These are phyloP conservation scores for Pythium rishiriense DNA, from an alignment of 352 stramenopile species.

Conservation along the genomic window DNA sequence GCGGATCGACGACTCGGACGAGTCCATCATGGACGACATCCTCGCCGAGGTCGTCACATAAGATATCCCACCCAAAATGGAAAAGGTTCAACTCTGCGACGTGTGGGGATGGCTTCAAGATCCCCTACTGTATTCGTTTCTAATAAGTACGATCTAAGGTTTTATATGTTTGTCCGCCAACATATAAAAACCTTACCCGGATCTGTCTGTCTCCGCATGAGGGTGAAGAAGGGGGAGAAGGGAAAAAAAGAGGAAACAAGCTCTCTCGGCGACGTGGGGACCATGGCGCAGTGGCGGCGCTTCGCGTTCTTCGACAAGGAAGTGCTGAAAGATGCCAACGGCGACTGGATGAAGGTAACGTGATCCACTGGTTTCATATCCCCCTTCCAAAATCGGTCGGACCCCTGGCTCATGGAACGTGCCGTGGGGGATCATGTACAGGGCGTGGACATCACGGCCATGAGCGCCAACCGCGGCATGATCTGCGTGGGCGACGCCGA, in stretches of 20 bases:
- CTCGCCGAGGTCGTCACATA: conserved; percentile 34
- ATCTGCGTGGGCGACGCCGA: conserved; percentile 84
- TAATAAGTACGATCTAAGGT: conserved; percentile 24
- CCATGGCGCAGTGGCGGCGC: conserved; percentile 86
- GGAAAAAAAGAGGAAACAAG: no score
- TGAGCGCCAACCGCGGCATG: conserved; percentile 86
- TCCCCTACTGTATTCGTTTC: conserved; percentile 4
- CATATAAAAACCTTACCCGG: conserved; percentile 6
- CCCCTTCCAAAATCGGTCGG: conserved; percentile 1
- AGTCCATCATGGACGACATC: conserved; percentile 71
- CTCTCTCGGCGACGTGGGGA: conserved; percentile 1
- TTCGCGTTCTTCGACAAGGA: conserved; percentile 91
- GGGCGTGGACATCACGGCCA: conserved; percentile 84
- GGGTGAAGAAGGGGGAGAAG: background rate
- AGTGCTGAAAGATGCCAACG: conserved; percentile 80
- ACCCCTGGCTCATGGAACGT: background rate
- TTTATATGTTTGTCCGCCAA: background rate
- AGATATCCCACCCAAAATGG: background rate
- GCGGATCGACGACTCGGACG: conserved; percentile 58
- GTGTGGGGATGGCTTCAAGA: background rate
- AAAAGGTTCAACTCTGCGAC: conserved; percentile 15
- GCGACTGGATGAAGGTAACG: conserved; percentile 84
- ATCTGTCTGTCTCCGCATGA: background rate
- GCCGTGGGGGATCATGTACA: conserved; percentile 13
- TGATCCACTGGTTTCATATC: conserved; percentile 7